A percentile compares a stretch with the other conserved stretches of the same genome.
Evolutionary conservation across 495 filamentous ascomycete species (phyloP).

Genomic region (Lichina pygmaea): DNA sequence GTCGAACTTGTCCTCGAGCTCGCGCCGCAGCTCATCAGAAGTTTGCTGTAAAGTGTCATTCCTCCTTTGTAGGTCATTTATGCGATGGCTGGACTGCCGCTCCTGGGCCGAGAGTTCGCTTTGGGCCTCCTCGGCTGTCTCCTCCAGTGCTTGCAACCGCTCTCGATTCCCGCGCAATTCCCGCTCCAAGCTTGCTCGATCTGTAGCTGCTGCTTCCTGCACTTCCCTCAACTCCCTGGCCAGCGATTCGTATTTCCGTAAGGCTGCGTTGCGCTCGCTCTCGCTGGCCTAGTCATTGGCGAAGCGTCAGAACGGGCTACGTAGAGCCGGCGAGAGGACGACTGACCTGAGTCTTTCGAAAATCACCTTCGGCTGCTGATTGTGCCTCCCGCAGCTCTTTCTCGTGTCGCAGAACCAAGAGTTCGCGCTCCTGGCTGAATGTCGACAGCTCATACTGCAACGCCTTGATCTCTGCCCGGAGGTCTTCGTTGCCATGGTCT

Average conservation of each 20-base stretch:
- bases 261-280: constrained; percentile 34
- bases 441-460: constrained; percentile 43
- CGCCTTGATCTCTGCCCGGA: constrained; percentile 39
- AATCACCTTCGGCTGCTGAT: constrained; percentile 55
- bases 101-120: constrained; percentile 43
- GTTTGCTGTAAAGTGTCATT: constrained; percentile 37
- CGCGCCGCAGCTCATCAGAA: constrained; percentile 42
- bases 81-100: constrained; percentile 38
- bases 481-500: constrained; percentile 28
- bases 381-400: constrained; percentile 57
- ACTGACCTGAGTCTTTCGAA: constrained; percentile 48
- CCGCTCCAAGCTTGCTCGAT: constrained; percentile 43
- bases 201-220: constrained; percentile 35
- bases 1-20: constrained; percentile 33
- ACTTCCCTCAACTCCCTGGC: constrained; percentile 42
- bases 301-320: too few relatives aligned
- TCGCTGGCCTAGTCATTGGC: constrained; percentile 25
- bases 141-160: constrained; percentile 39
- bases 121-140: constrained; percentile 52
- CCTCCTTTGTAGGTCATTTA: constrained; percentile 43
- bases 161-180: constrained; percentile 44
- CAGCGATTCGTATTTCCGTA: constrained; percentile 42
- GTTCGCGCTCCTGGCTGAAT: constrained; percentile 64
- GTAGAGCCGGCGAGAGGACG: constrained; percentile 5
- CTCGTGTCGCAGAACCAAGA: constrained; percentile 46